A percentile compares a stretch with the other conserved stretches of the same genome.
Conservation (phyloP, 768 basidiomycete species). For the Panellus pusillus region DNA sequence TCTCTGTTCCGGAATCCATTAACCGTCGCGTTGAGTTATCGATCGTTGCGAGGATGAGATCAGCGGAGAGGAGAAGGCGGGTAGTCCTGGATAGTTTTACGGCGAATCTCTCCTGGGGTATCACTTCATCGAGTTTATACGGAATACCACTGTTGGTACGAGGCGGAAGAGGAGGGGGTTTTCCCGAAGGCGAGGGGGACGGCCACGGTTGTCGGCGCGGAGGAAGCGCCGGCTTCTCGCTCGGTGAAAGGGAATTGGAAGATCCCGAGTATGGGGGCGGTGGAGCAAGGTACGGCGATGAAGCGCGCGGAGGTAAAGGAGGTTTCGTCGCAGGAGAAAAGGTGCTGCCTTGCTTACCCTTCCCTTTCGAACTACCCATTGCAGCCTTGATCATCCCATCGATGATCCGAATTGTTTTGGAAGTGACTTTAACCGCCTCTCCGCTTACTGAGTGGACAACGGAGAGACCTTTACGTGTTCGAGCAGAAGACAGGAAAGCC, state of each 20-base stretch:
- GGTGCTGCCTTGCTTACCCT: slow-evolving; percentile 9
- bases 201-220: slow-evolving; percentile 25
- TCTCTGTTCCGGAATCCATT: slow-evolving; percentile 49
- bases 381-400: slow-evolving; percentile 60
- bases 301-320: slow-evolving; percentile 23
- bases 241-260: neutral
- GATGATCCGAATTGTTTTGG: slow-evolving; percentile 59
- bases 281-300: slow-evolving; percentile 20
- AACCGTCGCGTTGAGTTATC: slow-evolving; percentile 57
- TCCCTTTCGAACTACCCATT: slow-evolving; percentile 46
- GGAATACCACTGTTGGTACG: slow-evolving; percentile 22
- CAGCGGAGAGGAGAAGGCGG: slow-evolving; percentile 59
- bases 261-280: slow-evolving; percentile 11
- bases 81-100: slow-evolving; percentile 41
- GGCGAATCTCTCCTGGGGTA: neutral
- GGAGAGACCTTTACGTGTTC: slow-evolving; percentile 56
- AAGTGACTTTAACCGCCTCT: slow-evolving; percentile 64
- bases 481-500: slow-evolving; percentile 60
- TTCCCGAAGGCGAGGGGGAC: slow-evolving; percentile 33
- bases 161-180: slow-evolving; percentile 37
- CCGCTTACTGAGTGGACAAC: slow-evolving; percentile 65
- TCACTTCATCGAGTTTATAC: neutral
- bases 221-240: slow-evolving; percentile 23
- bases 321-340: slow-evolving; percentile 18
- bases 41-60: slow-evolving; percentile 63